Evolutionary conservation across 345 rosid genomes (phyloP).

Genomic region (Reutealis trisperma): DNA sequence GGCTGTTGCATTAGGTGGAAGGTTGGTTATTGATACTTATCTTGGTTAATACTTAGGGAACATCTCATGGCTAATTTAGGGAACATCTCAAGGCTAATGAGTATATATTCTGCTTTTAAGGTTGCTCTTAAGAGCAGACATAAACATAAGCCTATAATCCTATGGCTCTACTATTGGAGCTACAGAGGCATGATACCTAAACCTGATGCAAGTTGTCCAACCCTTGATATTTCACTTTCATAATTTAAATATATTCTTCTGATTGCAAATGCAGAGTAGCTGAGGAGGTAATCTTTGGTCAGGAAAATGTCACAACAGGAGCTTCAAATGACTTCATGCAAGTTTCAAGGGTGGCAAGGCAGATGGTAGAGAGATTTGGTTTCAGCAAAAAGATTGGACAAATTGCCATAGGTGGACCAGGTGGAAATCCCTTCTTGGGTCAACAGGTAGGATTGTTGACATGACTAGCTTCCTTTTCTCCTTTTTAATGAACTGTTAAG

Average conservation of each 20-base stretch:
- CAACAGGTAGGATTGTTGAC: conserved; percentile 47
- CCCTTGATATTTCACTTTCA: neutral
- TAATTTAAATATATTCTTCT: neutral
- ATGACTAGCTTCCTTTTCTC: neutral
- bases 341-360: conserved; percentile 98
- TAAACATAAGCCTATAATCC: neutral
- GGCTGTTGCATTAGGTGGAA: conserved; percentile 99
- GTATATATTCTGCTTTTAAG: neutral
- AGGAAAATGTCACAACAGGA: conserved; percentile 93
- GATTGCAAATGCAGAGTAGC: conserved; percentile 58
- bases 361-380: conserved; percentile 97
- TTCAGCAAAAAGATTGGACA: conserved; percentile 98
- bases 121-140: neutral
- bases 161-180: neutral
- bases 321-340: conserved; percentile 99
- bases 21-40: conserved; percentile 47
- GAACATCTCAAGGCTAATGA: neutral
- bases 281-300: conserved; percentile 91
- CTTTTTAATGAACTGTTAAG: neutral
- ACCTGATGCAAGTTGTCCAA: neutral
- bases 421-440: conserved; percentile 97
- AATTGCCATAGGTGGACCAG: conserved; percentile 88
- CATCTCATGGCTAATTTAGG: neutral
- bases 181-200: neutral
- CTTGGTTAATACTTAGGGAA: neutral